A percentile compares a stretch with the other conserved stretches of the same genome.
Conservation (phyloP, 805 yeast genomes). For the Kodamaea jinghongensis region DNA sequence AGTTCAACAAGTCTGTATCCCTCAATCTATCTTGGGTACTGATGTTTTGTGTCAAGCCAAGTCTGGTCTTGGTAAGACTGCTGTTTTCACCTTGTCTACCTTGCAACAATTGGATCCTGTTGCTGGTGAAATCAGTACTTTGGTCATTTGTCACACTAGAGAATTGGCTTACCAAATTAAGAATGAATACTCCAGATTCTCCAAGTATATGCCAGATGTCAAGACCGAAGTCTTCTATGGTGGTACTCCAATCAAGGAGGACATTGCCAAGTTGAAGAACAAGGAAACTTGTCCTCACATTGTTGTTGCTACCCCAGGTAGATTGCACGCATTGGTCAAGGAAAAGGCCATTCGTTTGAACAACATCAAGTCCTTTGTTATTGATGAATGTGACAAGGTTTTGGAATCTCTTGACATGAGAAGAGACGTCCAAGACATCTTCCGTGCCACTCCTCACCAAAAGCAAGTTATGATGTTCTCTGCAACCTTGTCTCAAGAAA, state of each 20-base stretch:
- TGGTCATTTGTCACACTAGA: conserved; percentile 97
- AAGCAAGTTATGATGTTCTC: conserved; percentile 99
- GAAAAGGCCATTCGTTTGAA: conserved; percentile 85
- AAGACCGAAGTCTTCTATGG: conserved; percentile 96
- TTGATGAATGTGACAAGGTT: conserved; percentile 98
- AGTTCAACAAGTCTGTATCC: conserved; percentile 98
- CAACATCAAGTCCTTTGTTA: conserved; percentile 89
- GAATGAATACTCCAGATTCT: conserved; percentile 95
- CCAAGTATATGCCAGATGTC: conserved; percentile 98
- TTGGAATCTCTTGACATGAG: conserved; percentile 92
- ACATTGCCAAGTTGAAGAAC: conserved; percentile 82
- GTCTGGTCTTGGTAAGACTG: conserved; percentile 99
- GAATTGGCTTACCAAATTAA: conserved; percentile 98
- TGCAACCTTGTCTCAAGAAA: conserved; percentile 91
- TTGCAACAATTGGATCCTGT: conserved; percentile 96
- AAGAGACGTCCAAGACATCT: conserved; percentile 96
- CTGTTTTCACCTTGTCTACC: conserved; percentile 93
- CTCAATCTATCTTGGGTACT: conserved; percentile 96
- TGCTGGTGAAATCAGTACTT: conserved; percentile 92
- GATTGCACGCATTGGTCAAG: conserved; percentile 89
- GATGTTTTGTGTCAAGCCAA: conserved; percentile 98
- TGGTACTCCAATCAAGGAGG: conserved; percentile 84
- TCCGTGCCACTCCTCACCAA: conserved; percentile 96
- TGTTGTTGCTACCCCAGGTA: conserved; percentile 97
- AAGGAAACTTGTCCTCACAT: conserved; percentile 95